Evolutionary conservation across 2,329 filamentous ascomycete species (phyloP), one percentile per base, ranked within the genome.

Genomic region (Aureobasidium namibiae): DNA sequence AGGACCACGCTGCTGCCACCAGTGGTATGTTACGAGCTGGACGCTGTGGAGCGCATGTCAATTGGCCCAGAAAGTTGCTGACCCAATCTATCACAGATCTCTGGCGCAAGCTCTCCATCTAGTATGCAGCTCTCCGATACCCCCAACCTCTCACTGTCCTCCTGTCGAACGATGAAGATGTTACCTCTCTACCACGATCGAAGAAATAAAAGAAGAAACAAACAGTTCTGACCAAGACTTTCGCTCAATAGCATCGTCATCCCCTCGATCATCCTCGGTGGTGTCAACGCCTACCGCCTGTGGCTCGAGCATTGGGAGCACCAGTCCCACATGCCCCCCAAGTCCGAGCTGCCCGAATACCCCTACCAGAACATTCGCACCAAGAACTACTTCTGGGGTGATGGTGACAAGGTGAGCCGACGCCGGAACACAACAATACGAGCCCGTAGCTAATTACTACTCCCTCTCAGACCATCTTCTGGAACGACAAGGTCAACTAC

Each of bases 221-320:
- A 13, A 61, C n/a, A 50, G 21, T 24, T 39, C 52, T 34, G 39
- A 45, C 52, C 36, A 9, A 31, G 52, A 23, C 34, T 56, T 18
- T 36, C 36, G 11, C 26, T 41, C 3, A 56, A 68, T 72, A 96
- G 92, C 76, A 86, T 81, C 70, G 85, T 89, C 66, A 78, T 88
- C 65, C 92, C 92, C 60, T 80, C 77, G 73, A 79, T 97, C 61
- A 76, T 87, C 66, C 78, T 91, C 66, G 86, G 88, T 62, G 74
- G 77, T 66, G 79, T 86, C 76, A 99, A 99, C 75, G 92, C 92
- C 69, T 96, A 88, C 75, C 85, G 86, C 72, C 85, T 96, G 64
- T 99, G 91, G 90, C 86, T 84, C 70, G 90, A 95, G 80, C 94
- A 99, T 78, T 97, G 92, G 92, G 89, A 95, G 78, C 94, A 99